Percentiles rank a stretch among this genome's conserved stretches.
Evolutionary conservation across 192 early-diverging fungal genomes (phyloP).

Genomic region (Coemansia sp.): DNA sequence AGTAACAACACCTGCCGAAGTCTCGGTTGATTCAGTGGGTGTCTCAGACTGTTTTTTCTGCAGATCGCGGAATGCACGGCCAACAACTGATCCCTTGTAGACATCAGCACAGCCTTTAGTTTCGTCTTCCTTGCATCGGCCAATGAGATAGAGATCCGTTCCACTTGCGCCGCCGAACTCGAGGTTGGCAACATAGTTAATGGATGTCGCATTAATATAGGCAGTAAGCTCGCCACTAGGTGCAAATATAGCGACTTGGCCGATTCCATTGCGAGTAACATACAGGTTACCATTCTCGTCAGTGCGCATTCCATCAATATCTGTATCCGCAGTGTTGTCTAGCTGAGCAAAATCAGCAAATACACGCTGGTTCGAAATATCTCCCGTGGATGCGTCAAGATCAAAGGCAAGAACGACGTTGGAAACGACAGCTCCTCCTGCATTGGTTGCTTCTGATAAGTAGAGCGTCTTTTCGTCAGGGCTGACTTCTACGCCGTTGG

Average conservation of each 20-base stretch:
- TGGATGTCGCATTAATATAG: constrained; percentile 27
- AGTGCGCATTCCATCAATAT: constrained; percentile 60
- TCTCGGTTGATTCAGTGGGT: not conserved
- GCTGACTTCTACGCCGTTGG: constrained; percentile 60
- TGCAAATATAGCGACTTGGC: constrained; percentile 51
- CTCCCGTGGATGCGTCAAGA: constrained; percentile 37
- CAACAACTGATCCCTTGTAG: constrained; percentile 7
- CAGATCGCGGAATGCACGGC: constrained; percentile 23
- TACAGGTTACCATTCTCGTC: constrained; percentile 56
- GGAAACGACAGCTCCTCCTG: constrained; percentile 33
- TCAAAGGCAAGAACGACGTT: constrained; percentile 54
- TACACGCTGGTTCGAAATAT: constrained; percentile 20
- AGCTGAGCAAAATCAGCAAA: constrained; percentile 54
- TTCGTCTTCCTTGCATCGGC: constrained; percentile 40
- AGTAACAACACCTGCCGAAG: no score
- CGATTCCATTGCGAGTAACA: constrained; percentile 53
- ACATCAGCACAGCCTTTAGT: constrained; percentile 53
- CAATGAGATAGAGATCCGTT: constrained; percentile 50
- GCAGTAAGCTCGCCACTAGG: constrained; percentile 38
- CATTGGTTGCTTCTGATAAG: constrained; percentile 54
- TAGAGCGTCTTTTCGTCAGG: constrained; percentile 57
- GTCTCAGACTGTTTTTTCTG: not conserved
- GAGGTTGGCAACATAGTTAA: constrained; percentile 40
- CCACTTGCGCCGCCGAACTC: constrained; percentile 56
- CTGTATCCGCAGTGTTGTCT: constrained; percentile 42